phyloP scores from a whole-genome alignment of 2,329 filamentous ascomycete genomes.

The Emmonsia crescens region DNA sequence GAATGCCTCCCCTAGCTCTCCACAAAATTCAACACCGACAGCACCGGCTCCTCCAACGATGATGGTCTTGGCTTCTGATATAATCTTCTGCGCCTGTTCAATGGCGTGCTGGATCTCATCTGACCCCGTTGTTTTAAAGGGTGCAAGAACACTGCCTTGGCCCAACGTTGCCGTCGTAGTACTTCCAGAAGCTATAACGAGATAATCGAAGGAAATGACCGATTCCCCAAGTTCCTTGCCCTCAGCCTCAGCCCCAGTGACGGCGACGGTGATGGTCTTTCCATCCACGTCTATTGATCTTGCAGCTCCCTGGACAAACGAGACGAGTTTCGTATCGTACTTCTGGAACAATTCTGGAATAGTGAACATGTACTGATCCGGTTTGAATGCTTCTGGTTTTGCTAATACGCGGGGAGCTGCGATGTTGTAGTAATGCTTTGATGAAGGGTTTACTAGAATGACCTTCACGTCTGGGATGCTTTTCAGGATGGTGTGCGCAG shows the following conservation, averaged over 20 bases:
- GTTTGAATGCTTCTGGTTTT: slow-evolving; percentile 37
- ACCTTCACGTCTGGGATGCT: slow-evolving; percentile 30
- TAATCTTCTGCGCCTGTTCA: slow-evolving; percentile 24
- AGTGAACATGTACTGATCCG: slow-evolving; percentile 40
- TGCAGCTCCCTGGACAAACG: slow-evolving; percentile 42
- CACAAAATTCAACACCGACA: slow-evolving; percentile 40
- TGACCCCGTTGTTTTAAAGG: slow-evolving; percentile 35
- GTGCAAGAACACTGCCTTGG: slow-evolving; percentile 20
- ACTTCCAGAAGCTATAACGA: slow-evolving; percentile 47
- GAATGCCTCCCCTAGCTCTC: slow-evolving; percentile 37
- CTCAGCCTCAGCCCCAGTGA: slow-evolving; percentile 20
- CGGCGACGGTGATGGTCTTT: slow-evolving; percentile 34
- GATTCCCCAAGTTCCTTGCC: slow-evolving; percentile 15
- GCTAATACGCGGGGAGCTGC: slow-evolving; percentile 44
- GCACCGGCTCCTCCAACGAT: slow-evolving; percentile 41
- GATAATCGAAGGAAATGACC: slow-evolving; percentile 40
- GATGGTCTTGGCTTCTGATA: slow-evolving; percentile 33
- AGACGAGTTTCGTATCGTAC: slow-evolving; percentile 38
- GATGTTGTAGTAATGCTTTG: slow-evolving; percentile 43
- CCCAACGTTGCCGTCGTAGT: slow-evolving; percentile 33
- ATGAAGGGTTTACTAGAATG: slow-evolving; percentile 44
- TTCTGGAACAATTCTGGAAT: slow-evolving; percentile 41
- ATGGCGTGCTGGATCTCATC: slow-evolving; percentile 26
- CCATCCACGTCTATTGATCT: slow-evolving; percentile 35
- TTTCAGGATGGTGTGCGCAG: slow-evolving; percentile 4